Base-by-base conservation (phyloP, 2,329 filamentous ascomycete genomes). In the Calonectria ilicicola region DNA sequence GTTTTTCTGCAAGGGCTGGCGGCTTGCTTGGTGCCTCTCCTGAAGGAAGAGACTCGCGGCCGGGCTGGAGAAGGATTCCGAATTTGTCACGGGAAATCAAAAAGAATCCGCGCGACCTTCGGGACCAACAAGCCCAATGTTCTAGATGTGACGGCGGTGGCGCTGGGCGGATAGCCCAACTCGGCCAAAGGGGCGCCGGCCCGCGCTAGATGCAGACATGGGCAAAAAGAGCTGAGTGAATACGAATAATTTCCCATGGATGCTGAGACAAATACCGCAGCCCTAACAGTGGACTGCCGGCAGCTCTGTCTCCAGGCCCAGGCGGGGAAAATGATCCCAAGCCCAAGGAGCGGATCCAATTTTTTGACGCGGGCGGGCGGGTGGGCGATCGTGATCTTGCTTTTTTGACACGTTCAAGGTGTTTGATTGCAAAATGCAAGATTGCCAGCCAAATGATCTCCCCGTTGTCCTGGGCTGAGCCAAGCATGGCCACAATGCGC, bases 261-360 rank as follows among this genome's bases (percentile, higher is more conserved):
- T 14, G 46, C 26, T 27, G 35, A 26, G n/a, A 21, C 63, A 60
- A 67, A 67, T 67, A 53, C 65, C 65, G 65, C 65, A 67, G 65
- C 65, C 65, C 51, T 67, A 60, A 58, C 38, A 32, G 49, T 60
- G 53, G 53, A 58, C 32, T 60, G 21, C 65, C 51, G 65, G 51
- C 40, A 60, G 32, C 32, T 58, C 14, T 27, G 14, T 12, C n/a
- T 15, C 32, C 47, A 51, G 47, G 47, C 51, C 6, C 27, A 15
- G 53, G 53, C 32, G 46, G 47, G 46, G 46, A 51, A 51, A 40
- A 7, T 9, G 15, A 4, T 10, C 17, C 10, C 44, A 49, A n/a
- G 10, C 44, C 17, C 14, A 5, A 40, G 27, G 26, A 38, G 62
- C 29, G 44, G 44, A 49, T 60, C 53, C 53, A 32, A 35, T 35